A percentile compares a stretch with the other conserved stretches of the same genome.
Conservation (phyloP, 2,329 filamentous ascomycete genomes). For the Sporothrix euskadiensis region DNA sequence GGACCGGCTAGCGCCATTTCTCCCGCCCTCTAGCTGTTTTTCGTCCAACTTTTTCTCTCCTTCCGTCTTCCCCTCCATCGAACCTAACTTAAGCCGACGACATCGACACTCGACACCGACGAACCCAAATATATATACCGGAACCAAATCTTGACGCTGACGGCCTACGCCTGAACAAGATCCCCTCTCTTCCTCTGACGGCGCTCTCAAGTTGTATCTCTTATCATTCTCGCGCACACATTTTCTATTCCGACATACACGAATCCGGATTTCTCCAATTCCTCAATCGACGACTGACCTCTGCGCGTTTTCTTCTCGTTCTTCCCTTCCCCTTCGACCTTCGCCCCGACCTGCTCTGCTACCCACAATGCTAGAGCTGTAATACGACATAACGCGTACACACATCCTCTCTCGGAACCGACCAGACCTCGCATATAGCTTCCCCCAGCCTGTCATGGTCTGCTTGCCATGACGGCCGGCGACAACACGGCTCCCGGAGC, state of each 20-base stretch:
- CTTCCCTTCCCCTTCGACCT: not conserved
- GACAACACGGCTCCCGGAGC: slow-evolving; percentile 27
- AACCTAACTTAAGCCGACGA: slow-evolving; percentile 12
- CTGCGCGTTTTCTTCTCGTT: not conserved
- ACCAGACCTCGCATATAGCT: not conserved
- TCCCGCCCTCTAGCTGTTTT: slow-evolving; percentile 23
- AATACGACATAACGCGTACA: not conserved
- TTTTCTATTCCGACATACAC: not conserved
- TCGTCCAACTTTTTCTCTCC: slow-evolving; percentile 21
- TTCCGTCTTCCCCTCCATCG: slow-evolving; percentile 17
- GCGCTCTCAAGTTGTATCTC: not conserved
- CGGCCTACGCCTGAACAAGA: not conserved
- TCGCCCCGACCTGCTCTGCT: not conserved
- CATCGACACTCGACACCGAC: not conserved
- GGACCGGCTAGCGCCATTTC: slow-evolving; percentile 24
- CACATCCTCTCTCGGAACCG: not conserved
- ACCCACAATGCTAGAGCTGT: slow-evolving; percentile 18
- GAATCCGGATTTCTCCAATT: not conserved
- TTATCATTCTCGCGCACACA: not conserved
- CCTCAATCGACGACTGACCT: not conserved
- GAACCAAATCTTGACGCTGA: not conserved
- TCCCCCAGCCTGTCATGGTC: slow-evolving; percentile 25
- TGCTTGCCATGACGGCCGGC: slow-evolving; percentile 30
- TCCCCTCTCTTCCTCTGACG: not conserved
- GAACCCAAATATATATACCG: not conserved